Percentiles rank a stretch among this genome's conserved stretches.
Conservation (phyloP, 257 asterid species). For the Nemophila menziesii region DNA sequence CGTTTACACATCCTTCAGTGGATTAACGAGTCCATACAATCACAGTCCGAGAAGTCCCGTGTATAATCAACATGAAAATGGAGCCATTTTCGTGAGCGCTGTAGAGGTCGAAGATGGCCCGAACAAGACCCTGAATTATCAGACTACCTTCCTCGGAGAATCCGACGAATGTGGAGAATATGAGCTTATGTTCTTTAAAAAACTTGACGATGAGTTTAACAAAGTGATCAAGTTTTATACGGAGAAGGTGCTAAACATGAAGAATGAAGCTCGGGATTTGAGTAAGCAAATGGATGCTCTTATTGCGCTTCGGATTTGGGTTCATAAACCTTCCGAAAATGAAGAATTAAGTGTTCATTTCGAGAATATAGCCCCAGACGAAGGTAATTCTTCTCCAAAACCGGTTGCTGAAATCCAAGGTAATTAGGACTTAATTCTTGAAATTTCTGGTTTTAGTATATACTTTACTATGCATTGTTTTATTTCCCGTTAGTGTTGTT, state of each 20-base stretch:
- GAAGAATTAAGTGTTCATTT: not conserved
- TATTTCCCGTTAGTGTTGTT: too few species aligned
- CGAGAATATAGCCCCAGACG: too few species aligned
- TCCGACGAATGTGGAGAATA: slow-evolving; percentile 53
- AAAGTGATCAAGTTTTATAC: slow-evolving; percentile 50
- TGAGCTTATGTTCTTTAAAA: slow-evolving; percentile 48
- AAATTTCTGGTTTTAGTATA: too few species aligned
- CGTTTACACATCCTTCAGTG: slow-evolving; percentile 83
- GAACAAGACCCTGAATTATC: slow-evolving; percentile 26
- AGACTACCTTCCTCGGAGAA: slow-evolving; percentile 56
- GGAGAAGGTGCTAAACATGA: slow-evolving; percentile 35
- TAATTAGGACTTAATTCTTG: too few species aligned
- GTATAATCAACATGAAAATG: slow-evolving; percentile 39
- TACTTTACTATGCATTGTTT: too few species aligned
- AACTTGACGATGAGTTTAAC: slow-evolving; percentile 60
- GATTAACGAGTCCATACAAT: slow-evolving; percentile 33
- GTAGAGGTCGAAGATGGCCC: too few species aligned
- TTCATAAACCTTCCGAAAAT: slow-evolving; percentile 34
- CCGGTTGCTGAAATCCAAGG: too few species aligned
- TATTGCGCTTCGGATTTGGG: slow-evolving; percentile 59
- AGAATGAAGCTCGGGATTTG: slow-evolving; percentile 42
- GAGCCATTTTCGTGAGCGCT: slow-evolving; percentile 52
- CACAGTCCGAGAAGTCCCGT: slow-evolving; percentile 15
- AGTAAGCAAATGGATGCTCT: slow-evolving; percentile 81
- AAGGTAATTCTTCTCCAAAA: slow-evolving; percentile 23